Evolutionary conservation across 2,329 filamentous ascomycete species (phyloP).

Genomic region (Phyllosticta citriasiana): DNA sequence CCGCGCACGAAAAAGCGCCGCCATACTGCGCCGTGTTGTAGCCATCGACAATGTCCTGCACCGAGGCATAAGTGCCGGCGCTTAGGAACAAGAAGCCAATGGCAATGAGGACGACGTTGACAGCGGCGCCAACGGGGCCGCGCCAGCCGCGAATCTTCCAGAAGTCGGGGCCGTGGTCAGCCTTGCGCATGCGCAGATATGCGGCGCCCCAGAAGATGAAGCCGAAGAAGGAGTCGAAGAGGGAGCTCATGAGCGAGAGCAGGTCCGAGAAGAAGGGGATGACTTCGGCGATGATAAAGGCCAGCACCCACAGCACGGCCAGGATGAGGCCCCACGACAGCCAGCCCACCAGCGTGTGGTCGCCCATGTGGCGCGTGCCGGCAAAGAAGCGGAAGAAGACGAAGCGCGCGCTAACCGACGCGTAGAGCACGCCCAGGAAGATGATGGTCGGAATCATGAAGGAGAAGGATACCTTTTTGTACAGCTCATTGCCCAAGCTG

Average conservation of each 20-base stretch:
- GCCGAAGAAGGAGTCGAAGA: constrained; percentile 88
- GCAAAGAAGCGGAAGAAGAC: constrained; percentile 85
- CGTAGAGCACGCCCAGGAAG: constrained; percentile 84
- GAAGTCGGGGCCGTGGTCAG: constrained; percentile 47
- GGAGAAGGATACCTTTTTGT: constrained; percentile 81
- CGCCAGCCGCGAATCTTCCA: constrained; percentile 44
- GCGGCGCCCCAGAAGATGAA: constrained; percentile 92
- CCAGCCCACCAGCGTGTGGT: constrained; percentile 78
- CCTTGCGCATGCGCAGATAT: constrained; percentile 65
- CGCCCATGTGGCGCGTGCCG: constrained; percentile 66
- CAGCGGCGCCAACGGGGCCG: constrained; percentile 44
- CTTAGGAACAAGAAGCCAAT: constrained; percentile 74
- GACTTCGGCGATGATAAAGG: constrained; percentile 84
- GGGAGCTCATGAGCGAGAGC: constrained; percentile 67
- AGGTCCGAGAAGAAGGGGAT: constrained; percentile 85
- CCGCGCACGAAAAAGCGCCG: constrained; percentile 63
- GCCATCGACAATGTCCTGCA: constrained; percentile 64
- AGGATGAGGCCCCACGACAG: constrained; percentile 66
- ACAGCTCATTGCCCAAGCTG: constrained; percentile 60
- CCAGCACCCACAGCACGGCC: constrained; percentile 67
- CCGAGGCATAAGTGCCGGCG: constrained; percentile 65
- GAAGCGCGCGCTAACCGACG: constrained; percentile 81
- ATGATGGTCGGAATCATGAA: constrained; percentile 95
- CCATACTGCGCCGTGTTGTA: constrained; percentile 57
- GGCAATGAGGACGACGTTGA: constrained; percentile 65